phyloP scores from a whole-genome alignment of 306 rosid species.

The Ormosia emarginata region DNA sequence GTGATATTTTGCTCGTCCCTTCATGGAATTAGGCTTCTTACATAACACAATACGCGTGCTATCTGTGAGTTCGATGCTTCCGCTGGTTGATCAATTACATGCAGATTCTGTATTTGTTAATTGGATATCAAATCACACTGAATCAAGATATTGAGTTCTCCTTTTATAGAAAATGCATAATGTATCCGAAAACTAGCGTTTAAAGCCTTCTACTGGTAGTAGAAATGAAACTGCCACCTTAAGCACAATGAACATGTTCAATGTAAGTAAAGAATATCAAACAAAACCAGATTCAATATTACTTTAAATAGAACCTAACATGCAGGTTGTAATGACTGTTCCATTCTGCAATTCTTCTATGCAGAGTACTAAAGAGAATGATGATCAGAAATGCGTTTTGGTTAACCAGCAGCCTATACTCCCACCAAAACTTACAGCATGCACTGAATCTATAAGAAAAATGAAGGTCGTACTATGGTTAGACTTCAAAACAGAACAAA shows the following conservation, averaged over 20 bases:
- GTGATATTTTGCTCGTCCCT: background rate
- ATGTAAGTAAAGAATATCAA: background rate
- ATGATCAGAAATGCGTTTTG: background rate
- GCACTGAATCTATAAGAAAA: background rate
- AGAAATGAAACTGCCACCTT: background rate
- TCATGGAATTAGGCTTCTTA: background rate
- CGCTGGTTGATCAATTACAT: background rate
- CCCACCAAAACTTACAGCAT: background rate
- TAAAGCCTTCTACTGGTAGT: background rate
- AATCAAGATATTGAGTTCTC: background rate
- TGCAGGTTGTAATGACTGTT: background rate
- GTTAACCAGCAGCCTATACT: background rate
- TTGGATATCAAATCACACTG: background rate
- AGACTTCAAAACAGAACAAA: background rate
- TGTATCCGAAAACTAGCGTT: background rate
- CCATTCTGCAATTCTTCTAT: constrained; percentile 5
- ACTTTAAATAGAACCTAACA: background rate
- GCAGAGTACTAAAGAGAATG: background rate
- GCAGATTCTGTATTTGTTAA: background rate
- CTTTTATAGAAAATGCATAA: background rate
- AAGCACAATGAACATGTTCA: background rate
- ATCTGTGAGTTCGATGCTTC: background rate
- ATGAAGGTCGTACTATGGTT: background rate
- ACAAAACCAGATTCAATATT: background rate
- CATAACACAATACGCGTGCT: background rate